Evolutionary conservation across 2,329 filamentous ascomycete species (phyloP).

Genomic region (Nemania diffusa): DNA sequence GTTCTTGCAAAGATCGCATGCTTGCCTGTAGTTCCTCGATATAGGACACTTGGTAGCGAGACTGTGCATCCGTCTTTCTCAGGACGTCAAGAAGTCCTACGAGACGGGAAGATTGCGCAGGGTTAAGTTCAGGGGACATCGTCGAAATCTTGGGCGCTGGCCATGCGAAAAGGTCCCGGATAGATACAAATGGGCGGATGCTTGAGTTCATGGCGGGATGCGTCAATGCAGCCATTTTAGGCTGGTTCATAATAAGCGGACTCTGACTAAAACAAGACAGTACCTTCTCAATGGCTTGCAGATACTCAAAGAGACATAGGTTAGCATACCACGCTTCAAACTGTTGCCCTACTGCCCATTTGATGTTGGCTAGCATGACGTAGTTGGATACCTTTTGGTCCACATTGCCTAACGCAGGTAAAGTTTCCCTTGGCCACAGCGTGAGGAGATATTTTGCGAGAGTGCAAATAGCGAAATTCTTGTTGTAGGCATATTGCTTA

Average conservation of each 20-base stretch:
- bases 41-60: slow-evolving; percentile 17
- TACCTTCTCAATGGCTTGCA: neutral
- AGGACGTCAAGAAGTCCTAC: slow-evolving; percentile 9
- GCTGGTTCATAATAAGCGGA: neutral
- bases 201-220: slow-evolving; percentile 4
- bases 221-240: neutral
- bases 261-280: neutral
- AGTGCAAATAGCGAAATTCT: neutral
- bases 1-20: slow-evolving; percentile 22
- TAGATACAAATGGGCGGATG: slow-evolving; percentile 16
- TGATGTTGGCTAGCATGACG: neutral
- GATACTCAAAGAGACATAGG: slow-evolving; percentile 11
- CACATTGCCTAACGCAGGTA: neutral
- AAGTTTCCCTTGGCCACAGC: slow-evolving; percentile 4
- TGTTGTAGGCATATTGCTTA: neutral
- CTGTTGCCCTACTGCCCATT: neutral
- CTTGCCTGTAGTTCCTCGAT: slow-evolving; percentile 15
- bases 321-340: slow-evolving; percentile 22
- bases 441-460: neutral
- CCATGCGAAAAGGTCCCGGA: slow-evolving; percentile 20
- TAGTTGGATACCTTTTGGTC: slow-evolving; percentile 13
- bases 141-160: neutral
- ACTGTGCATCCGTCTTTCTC: neutral
- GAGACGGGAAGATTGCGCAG: slow-evolving; percentile 1
- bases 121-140: neutral